Evolutionary conservation across 768 basidiomycete species (phyloP).

Genomic region (Gelatoporia subvermispora): DNA sequence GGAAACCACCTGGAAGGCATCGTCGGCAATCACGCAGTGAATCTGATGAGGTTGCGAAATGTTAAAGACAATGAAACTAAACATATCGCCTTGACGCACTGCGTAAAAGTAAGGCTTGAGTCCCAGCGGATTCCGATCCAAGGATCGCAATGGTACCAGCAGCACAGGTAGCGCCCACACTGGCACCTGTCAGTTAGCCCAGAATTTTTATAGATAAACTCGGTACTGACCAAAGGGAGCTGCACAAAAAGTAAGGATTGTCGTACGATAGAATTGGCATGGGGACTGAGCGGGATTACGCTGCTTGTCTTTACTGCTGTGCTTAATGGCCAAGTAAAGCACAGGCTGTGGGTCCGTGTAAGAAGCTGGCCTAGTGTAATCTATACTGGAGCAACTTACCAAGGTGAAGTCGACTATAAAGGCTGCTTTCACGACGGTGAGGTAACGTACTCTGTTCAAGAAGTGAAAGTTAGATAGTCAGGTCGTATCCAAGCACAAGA

Average conservation of each 20-base stretch:
- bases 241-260: conserved; percentile 7
- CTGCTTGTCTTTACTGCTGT: background rate
- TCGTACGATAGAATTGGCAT: conserved; percentile 10
- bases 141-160: conserved; percentile 6
- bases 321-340: conserved; percentile 11
- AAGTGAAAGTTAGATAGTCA: too few relatives aligned
- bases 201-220: background rate
- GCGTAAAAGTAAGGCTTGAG: conserved; percentile 2
- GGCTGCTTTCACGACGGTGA: conserved; percentile 17
- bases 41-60: conserved; percentile 5
- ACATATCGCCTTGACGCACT: background rate
- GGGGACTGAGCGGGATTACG: conserved; percentile 3
- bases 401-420: conserved; percentile 20
- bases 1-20: conserved; percentile 11
- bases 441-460: conserved; percentile 12
- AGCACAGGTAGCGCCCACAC: conserved; percentile 18
- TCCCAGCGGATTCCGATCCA: background rate
- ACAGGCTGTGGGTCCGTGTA: conserved; percentile 7
- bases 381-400: conserved; percentile 1
- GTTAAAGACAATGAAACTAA: background rate
- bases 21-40: conserved; percentile 12
- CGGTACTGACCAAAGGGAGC: conserved; percentile 14
- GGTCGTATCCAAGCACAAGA: background rate
- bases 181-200: background rate
- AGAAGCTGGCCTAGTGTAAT: background rate